Conservation (phyloP, 257 asterid genomes). For the Jacaranda copaia region DNA sequence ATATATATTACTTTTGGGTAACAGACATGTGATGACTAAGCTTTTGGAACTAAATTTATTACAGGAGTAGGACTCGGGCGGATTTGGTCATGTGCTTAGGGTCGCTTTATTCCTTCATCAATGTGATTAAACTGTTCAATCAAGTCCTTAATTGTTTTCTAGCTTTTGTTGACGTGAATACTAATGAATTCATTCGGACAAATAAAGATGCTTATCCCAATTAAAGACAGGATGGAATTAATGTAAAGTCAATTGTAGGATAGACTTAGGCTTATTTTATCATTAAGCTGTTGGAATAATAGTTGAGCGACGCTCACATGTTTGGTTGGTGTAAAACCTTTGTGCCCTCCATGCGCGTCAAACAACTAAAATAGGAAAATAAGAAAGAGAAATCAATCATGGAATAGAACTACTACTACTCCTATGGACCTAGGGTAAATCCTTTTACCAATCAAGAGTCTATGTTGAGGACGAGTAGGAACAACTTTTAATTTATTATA, state of each 20-base stretch:
- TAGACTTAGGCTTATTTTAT: neutral
- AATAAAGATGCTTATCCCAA: neutral
- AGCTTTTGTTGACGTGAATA: neutral
- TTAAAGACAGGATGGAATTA: neutral
- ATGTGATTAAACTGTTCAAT: neutral
- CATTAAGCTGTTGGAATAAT: neutral
- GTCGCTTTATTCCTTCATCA: neutral
- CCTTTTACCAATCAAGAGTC: no score
- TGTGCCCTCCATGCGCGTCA: neutral
- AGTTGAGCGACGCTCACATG: neutral
- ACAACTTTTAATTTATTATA: no score
- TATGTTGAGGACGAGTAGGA: no score
- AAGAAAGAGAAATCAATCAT: no score
- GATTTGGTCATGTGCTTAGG: conserved; percentile 12
- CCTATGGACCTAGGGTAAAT: no score
- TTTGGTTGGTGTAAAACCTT: neutral
- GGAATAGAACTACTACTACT: no score
- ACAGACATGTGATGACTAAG: neutral
- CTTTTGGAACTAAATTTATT: neutral
- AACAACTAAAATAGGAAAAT: no score
- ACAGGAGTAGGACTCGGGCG: neutral
- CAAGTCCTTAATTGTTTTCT: neutral
- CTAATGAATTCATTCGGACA: neutral
- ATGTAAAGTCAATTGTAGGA: neutral
- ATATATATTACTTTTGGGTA: neutral